Evolutionary conservation across 1,139 yeast species (phyloP).

Genomic region (Scheffersomyces titani): DNA sequence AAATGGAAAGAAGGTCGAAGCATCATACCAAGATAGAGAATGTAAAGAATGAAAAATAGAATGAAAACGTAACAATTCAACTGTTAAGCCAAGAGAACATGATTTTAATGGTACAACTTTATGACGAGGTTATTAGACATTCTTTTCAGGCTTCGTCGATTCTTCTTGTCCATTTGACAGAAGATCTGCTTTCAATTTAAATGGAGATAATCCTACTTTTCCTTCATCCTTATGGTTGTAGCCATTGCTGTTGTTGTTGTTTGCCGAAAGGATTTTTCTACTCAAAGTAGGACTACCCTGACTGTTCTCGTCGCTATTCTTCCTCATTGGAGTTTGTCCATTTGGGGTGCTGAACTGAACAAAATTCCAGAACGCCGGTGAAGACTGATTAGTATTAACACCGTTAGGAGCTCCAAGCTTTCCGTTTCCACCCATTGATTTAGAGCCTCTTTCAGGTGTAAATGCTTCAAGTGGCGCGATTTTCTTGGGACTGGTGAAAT

Average conservation of each 20-base stretch:
- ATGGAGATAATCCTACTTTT: background rate
- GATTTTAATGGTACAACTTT: background rate
- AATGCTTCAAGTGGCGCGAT: slow-evolving; percentile 74
- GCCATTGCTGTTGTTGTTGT: slow-evolving; percentile 7
- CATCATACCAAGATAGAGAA: background rate
- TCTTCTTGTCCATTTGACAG: background rate
- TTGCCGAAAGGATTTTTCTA: slow-evolving; percentile 20
- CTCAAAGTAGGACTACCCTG: slow-evolving; percentile 44
- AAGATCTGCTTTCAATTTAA: background rate
- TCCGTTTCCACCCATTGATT: slow-evolving; percentile 20
- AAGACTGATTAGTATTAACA: slow-evolving; percentile 44
- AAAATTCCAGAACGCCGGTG: slow-evolving; percentile 80
- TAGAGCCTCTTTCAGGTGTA: slow-evolving; percentile 77
- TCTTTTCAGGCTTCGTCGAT: background rate
- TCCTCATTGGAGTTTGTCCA: slow-evolving; percentile 48
- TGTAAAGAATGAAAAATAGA: background rate
- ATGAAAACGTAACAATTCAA: background rate
- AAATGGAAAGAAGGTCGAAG: background rate
- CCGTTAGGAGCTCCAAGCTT: slow-evolving; percentile 20
- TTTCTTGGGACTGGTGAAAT: slow-evolving; percentile 54
- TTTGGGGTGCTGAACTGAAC: slow-evolving; percentile 75
- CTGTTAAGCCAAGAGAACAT: background rate
- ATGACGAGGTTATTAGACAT: background rate
- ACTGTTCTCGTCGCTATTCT: slow-evolving; percentile 38
- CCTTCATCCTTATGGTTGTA: slow-evolving; percentile 9